These are phyloP conservation scores for Camelina hispida DNA, from an alignment of 345 rosid genomes.

Conservation along the genomic window DNA sequence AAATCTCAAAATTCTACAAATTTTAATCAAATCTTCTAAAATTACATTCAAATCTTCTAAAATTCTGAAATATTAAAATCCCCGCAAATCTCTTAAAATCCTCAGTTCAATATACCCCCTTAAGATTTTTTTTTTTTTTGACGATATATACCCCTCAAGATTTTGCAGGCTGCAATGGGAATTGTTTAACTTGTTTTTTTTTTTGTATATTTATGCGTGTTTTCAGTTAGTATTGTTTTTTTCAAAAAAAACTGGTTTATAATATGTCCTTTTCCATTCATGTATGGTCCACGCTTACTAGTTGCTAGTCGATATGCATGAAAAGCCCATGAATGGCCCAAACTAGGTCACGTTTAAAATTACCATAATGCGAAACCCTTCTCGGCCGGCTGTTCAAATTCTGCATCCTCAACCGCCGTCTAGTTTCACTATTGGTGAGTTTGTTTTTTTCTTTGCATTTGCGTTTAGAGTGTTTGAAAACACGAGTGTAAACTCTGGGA, in stretches of 20 bases:
- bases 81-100: too few species aligned
- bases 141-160: too few species aligned
- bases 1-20: too few species aligned
- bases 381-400: too few species aligned
- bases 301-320: neutral
- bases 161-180: constrained; percentile 11
- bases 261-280: neutral
- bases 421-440: too few species aligned
- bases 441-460: neutral
- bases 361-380: neutral
- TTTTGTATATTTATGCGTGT: constrained; percentile 15
- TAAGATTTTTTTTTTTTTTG: too few species aligned
- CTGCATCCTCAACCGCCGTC: neutral
- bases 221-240: neutral
- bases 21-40: too few species aligned
- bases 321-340: neutral
- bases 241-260: too few species aligned
- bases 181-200: constrained; percentile 26
- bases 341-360: neutral
- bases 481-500: neutral
- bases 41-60: too few species aligned
- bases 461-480: neutral
- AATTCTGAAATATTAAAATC: too few species aligned
- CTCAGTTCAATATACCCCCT: too few species aligned
- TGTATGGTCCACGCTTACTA: neutral